A percentile compares a stretch with the other conserved stretches of the same genome.
Evolutionary conservation across 106 monocot genomes (phyloP).

Genomic region (Dendrobium officinale): DNA sequence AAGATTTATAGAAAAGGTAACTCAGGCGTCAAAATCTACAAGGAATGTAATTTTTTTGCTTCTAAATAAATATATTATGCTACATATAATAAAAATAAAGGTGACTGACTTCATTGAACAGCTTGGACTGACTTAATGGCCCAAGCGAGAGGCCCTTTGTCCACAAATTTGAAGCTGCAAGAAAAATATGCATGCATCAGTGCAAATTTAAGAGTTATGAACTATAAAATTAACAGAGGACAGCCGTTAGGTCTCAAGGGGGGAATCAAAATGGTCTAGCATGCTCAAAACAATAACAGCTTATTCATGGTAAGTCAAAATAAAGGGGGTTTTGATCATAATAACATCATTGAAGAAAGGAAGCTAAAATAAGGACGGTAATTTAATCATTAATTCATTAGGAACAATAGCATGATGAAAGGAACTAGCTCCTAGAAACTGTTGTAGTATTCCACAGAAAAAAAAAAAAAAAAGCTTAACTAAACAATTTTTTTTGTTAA

Average conservation of each 20-base stretch:
- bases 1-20: not conserved
- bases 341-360: not conserved
- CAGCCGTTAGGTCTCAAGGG: not conserved
- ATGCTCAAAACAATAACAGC: not conserved
- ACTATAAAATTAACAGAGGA: not conserved
- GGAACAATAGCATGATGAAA: not conserved
- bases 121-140: constrained; percentile 14
- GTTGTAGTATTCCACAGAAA: not conserved
- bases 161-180: constrained; percentile 45
- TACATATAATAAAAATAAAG: not conserved
- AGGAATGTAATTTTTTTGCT: not conserved
- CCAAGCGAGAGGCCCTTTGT: constrained; percentile 40
- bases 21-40: not conserved
- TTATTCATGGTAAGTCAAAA: not conserved
- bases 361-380: not conserved
- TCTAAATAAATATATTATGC: not conserved
- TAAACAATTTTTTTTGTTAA: too few relatives aligned
- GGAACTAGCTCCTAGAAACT: not conserved
- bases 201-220: not conserved
- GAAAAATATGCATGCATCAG: not conserved
- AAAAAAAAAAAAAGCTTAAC: not conserved
- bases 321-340: not conserved
- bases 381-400: not conserved
- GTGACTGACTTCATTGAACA: constrained; percentile 45
- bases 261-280: not conserved